These are phyloP conservation scores for Eimeria maxima DNA, from an alignment of 169 alveolate genomes.

Conservation along the genomic window DNA sequence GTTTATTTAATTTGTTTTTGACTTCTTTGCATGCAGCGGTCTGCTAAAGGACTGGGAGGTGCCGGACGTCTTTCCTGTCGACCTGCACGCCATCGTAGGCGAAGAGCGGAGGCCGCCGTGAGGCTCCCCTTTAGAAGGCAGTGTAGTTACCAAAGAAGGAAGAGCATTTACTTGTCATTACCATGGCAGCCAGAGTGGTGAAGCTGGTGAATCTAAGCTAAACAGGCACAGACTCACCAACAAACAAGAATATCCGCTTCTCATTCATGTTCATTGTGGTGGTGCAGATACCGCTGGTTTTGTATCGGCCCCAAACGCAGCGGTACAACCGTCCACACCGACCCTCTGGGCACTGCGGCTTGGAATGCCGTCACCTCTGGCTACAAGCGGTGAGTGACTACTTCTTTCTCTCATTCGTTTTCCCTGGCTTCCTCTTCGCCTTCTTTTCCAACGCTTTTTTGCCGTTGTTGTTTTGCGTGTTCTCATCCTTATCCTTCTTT, in stretches of 20 bases:
- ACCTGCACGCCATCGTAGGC: constrained; percentile 84
- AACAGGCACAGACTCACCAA: too few species aligned
- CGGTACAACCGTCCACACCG: constrained; percentile 91
- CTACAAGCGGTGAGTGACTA: constrained; percentile 87
- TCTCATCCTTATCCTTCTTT: too few species aligned
- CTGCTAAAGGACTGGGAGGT: constrained; percentile 85
- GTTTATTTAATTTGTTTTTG: neutral
- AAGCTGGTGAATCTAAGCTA: too few species aligned
- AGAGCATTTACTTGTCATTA: neutral
- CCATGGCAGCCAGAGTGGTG: too few species aligned
- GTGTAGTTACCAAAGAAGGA: neutral
- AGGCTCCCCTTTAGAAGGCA: neutral
- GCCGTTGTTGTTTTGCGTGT: neutral
- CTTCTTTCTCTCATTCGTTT: neutral
- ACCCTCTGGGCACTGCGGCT: constrained; percentile 91
- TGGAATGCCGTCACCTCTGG: constrained; percentile 92
- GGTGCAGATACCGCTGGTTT: constrained; percentile 89
- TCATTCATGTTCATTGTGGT: too few species aligned
- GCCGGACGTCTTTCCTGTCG: constrained; percentile 87
- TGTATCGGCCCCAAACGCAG: constrained; percentile 92
- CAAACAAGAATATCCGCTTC: too few species aligned
- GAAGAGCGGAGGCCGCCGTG: constrained; percentile 85
- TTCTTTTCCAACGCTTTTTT: neutral
- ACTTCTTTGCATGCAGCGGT: constrained; percentile 40
- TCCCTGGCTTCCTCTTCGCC: neutral